phyloP scores from a whole-genome alignment of 1,284 basidiomycete genomes.

The Cutaneotrichosporon spelunceum region DNA sequence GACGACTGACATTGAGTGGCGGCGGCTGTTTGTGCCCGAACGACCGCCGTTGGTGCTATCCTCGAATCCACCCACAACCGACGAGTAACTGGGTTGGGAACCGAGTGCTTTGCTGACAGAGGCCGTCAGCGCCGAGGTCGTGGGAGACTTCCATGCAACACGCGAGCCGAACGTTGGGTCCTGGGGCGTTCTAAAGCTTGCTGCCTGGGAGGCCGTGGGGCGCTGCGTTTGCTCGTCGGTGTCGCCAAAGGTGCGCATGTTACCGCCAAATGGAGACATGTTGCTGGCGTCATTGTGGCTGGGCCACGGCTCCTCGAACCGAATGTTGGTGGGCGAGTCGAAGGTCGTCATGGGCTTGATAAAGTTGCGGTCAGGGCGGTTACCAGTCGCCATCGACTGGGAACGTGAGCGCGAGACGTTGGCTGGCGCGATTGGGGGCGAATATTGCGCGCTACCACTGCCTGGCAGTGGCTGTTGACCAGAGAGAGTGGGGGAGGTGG shows the following conservation, averaged over 20 bases:
- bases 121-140: slow-evolving; percentile 31
- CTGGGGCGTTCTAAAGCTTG: slow-evolving; percentile 30
- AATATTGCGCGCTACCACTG: slow-evolving; percentile 27
- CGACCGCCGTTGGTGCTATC: slow-evolving; percentile 29
- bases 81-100: slow-evolving; percentile 26
- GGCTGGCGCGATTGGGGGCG: slow-evolving; percentile 41
- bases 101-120: slow-evolving; percentile 35
- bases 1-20: slow-evolving; percentile 82
- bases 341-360: slow-evolving; percentile 36
- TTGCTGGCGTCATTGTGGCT: slow-evolving; percentile 38
- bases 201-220: slow-evolving; percentile 3
- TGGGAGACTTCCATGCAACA: slow-evolving; percentile 28
- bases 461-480: slow-evolving; percentile 10
- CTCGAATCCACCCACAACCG: slow-evolving; percentile 35
- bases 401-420: slow-evolving; percentile 44
- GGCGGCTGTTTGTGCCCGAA: slow-evolving; percentile 69
- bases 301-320: slow-evolving; percentile 33
- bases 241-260: slow-evolving; percentile 27
- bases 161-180: slow-evolving; percentile 27
- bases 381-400: slow-evolving; percentile 45
- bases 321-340: slow-evolving; percentile 23
- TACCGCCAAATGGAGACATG: slow-evolving; percentile 45
- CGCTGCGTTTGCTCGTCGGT: slow-evolving; percentile 8
- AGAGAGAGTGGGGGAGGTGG: slow-evolving; percentile 31
- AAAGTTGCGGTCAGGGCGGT: slow-evolving; percentile 38